Conservation (phyloP, 257 asterid genomes). For the Ballota nigra region DNA sequence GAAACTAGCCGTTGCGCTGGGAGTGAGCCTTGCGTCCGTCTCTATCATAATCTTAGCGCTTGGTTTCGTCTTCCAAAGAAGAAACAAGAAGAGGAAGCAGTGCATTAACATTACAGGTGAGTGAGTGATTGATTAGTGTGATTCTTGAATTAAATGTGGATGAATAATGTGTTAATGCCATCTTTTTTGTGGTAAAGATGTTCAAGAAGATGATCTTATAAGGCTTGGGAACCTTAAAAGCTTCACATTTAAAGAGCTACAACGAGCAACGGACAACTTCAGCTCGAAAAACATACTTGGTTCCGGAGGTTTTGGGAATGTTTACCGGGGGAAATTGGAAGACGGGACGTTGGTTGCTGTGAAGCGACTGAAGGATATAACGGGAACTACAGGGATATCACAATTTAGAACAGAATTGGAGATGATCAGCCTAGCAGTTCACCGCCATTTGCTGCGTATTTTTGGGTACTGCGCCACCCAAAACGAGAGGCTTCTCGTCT, state of each 20-base stretch:
- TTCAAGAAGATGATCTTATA: constrained; percentile 69
- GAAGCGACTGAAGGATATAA: constrained; percentile 75
- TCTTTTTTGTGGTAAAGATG: constrained; percentile 37
- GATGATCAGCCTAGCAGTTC: constrained; percentile 91
- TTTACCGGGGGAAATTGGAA: constrained; percentile 66
- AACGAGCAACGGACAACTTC: constrained; percentile 68
- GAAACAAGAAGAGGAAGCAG: constrained; percentile 48
- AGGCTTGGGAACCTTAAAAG: constrained; percentile 71
- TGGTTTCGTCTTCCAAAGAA: constrained; percentile 46
- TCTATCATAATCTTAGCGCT: constrained; percentile 35
- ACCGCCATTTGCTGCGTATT: constrained; percentile 74
- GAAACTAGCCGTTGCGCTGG: constrained; percentile 69
- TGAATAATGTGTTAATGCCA: background rate
- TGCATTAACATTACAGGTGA: constrained; percentile 64
- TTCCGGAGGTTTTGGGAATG: constrained; percentile 91
- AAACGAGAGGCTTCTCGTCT: constrained; percentile 74
- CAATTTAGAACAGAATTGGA: constrained; percentile 85
- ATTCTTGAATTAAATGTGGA: background rate
- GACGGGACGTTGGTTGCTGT: constrained; percentile 75
- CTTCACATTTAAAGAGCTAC: constrained; percentile 79
- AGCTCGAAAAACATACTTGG: constrained; percentile 89
- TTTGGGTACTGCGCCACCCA: constrained; percentile 78
- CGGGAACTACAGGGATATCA: constrained; percentile 75
- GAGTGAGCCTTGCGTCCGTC: constrained; percentile 58
- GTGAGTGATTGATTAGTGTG: background rate